Conservation (phyloP, 257 asterid species). For the Gentiana dahurica region DNA sequence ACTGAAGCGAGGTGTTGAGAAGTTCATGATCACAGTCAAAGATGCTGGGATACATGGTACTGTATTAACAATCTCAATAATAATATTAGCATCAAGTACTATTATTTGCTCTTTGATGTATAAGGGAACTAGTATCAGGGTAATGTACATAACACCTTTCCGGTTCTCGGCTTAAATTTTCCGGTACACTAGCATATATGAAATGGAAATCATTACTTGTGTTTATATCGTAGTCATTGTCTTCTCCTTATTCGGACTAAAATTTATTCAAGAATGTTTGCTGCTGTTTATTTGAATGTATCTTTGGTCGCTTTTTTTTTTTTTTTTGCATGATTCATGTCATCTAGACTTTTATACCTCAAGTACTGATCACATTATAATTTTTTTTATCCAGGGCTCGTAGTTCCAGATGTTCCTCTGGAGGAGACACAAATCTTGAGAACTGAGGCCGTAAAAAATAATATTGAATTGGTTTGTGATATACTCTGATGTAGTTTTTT, state of each 20-base stretch:
- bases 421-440: conserved; percentile 84
- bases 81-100: too few relatives aligned
- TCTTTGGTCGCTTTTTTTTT: background rate
- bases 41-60: conserved; percentile 78
- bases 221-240: too few relatives aligned
- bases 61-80: background rate
- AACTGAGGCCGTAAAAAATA: conserved; percentile 52
- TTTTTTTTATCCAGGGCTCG: conserved; percentile 47
- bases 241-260: too few relatives aligned
- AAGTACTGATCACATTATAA: background rate
- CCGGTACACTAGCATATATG: too few relatives aligned
- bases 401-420: conserved; percentile 86
- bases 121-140: background rate
- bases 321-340: too few relatives aligned
- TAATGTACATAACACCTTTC: too few relatives aligned
- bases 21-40: conserved; percentile 66
- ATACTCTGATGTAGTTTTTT: background rate
- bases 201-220: too few relatives aligned
- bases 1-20: conserved; percentile 70
- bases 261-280: background rate
- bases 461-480: conserved; percentile 70
- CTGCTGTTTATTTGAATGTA: background rate
- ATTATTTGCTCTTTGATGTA: background rate
- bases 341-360: too few relatives aligned
- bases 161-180: too few relatives aligned